phyloP scores from a whole-genome alignment of 2,329 filamentous ascomycete species.

The Diaporthe capsici region DNA sequence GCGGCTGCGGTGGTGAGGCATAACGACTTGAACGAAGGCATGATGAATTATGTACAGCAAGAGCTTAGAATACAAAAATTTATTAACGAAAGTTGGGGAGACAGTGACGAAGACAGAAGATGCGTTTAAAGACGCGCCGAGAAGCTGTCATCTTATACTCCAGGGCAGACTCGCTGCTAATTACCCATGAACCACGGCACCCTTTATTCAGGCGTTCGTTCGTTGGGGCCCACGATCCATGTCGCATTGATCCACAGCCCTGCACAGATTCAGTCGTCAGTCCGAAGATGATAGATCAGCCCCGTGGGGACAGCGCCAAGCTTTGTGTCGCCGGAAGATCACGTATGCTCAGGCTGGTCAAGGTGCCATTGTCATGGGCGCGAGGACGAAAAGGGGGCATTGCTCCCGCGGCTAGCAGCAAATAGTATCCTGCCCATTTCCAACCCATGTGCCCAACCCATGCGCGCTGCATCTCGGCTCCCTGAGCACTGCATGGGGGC shows the following conservation, averaged over 20 bases:
- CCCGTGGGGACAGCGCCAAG: slow-evolving; percentile 30
- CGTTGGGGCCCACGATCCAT: background rate
- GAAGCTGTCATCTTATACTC: background rate
- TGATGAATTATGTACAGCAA: background rate
- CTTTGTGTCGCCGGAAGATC: slow-evolving; percentile 16
- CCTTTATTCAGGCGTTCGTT: background rate
- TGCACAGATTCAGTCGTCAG: background rate
- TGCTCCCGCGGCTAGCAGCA: slow-evolving; percentile 3
- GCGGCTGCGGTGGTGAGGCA: slow-evolving; percentile 9
- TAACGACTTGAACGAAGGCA: slow-evolving; percentile 23
- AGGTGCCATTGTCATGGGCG: background rate
- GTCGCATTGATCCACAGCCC: background rate
- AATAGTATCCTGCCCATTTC: slow-evolving; percentile 23
- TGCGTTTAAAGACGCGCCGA: background rate
- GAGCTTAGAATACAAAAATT: background rate
- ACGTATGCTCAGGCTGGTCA: background rate
- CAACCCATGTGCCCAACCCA: slow-evolving; percentile 28
- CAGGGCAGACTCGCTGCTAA: background rate
- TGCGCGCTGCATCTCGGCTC: slow-evolving; percentile 24
- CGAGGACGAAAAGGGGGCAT: background rate
- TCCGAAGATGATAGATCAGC: slow-evolving; percentile 28
- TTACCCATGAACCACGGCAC: background rate
- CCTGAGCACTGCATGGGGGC: slow-evolving; percentile 5
- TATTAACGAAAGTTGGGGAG: background rate
- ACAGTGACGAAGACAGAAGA: background rate